Evolutionary conservation across 2,329 filamentous ascomycete species (phyloP), one percentile per base, ranked within the genome.

Genomic region (Pseudogymnoascus sp.): DNA sequence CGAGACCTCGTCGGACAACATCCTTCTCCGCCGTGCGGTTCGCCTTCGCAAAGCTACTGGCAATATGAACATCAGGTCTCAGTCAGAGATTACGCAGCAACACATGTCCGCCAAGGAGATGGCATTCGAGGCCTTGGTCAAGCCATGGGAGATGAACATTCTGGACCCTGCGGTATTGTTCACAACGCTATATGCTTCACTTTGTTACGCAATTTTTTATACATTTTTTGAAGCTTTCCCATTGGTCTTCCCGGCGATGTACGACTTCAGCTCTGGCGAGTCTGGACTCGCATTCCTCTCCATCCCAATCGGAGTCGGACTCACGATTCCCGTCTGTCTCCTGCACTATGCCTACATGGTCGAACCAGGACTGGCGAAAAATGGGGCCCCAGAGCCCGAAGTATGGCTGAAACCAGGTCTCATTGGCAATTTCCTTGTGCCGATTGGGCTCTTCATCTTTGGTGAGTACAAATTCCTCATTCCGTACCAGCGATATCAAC

Each of bases 191-290:
- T 88, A 88, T 73, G 82, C 82, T 7, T 79, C 79, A 63, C 78
- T 88, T 65, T 81, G 83, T 65, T 88, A 87, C 72, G 82, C 78
- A 53, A 85, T 84, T 68, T 85, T 84, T 76, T 85, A 84, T 69
- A 82, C 80, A 64, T 88, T 80, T 73, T 88, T 88, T 69, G 84
- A 88, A 70, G 82, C 82, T 15, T 88, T 88, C 72, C 85, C 85
- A 3, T 77, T 87, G 19, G 83, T 88, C 64, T 89, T 87, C 70
- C 77, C 79, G 11, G 78, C 77, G 17, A 76, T 82, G 65, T 89
- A 89, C 72, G 70, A 74, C 68, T 86, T 89, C 79, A 81, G 78
- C 64, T 73, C 82, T 2, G 84, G 85, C 33, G 71, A 85, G 61
- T 74, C 82, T 63, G 84, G 85, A 10, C 77, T 88, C 7, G 80